Percentiles rank a stretch among this genome's conserved stretches.
Conservation (phyloP, 2,329 filamentous ascomycete genomes). For the Podosphaera xanthii region DNA sequence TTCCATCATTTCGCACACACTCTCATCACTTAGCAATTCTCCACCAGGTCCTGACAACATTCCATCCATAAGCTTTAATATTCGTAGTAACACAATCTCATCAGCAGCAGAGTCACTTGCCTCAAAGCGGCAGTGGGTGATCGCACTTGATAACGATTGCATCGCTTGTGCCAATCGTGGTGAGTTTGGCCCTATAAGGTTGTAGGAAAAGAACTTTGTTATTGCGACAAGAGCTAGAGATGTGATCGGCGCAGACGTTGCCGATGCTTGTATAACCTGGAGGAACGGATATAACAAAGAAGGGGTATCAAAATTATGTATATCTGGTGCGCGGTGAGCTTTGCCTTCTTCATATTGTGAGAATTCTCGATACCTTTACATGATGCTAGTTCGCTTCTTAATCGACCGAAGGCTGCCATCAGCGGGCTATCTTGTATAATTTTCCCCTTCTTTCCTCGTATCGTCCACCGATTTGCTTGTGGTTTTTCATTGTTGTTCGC, state of each 20-base stretch:
- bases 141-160: slow-evolving; percentile 81
- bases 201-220: slow-evolving; percentile 90
- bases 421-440: slow-evolving; percentile 94
- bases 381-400: slow-evolving; percentile 68
- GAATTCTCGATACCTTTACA: slow-evolving; percentile 41
- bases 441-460: slow-evolving; percentile 86
- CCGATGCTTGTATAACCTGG: slow-evolving; percentile 88
- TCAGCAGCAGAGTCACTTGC: slow-evolving; percentile 87
- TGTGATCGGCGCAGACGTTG: slow-evolving; percentile 87
- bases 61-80: slow-evolving; percentile 91
- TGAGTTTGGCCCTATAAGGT: slow-evolving; percentile 63
- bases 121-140: slow-evolving; percentile 94
- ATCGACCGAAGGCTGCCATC: slow-evolving; percentile 78
- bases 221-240: slow-evolving; percentile 83
- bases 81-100: slow-evolving; percentile 83
- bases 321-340: slow-evolving; percentile 32
- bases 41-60: slow-evolving; percentile 91
- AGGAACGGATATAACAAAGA: slow-evolving; percentile 81
- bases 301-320: slow-evolving; percentile 70
- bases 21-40: slow-evolving; percentile 86
- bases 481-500: slow-evolving; percentile 29
- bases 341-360: neutral
- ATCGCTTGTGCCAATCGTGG: slow-evolving; percentile 80
- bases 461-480: slow-evolving; percentile 69
- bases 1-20: slow-evolving; percentile 99